A percentile compares a stretch with the other conserved stretches of the same genome.
Evolutionary conservation across 163 green algal species (phyloP).

Genomic region (Chloroidium sp.): DNA sequence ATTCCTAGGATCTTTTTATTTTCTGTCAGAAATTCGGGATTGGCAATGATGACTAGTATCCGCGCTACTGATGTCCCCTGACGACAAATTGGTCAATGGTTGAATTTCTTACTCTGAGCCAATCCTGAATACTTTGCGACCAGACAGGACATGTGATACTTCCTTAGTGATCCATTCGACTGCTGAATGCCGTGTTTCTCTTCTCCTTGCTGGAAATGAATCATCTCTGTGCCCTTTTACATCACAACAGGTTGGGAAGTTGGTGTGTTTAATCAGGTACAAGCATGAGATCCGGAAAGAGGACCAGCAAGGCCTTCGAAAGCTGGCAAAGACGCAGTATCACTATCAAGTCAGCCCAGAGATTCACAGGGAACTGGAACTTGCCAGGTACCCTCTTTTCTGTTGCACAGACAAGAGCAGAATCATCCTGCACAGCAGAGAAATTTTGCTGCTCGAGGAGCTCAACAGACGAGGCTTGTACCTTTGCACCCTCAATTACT

Average conservation of each 20-base stretch:
- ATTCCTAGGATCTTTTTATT: background rate
- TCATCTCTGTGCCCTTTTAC: too few species aligned
- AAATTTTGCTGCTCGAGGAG: background rate
- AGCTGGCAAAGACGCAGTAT: constrained; percentile 61
- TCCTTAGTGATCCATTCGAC: background rate
- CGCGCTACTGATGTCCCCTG: background rate
- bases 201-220: background rate
- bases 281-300: constrained; percentile 77
- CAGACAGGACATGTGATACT: too few species aligned
- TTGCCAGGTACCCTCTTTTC: constrained; percentile 12
- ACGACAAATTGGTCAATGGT: background rate
- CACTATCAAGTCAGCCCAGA: constrained; percentile 87
- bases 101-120: background rate
- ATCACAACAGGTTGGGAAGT: background rate
- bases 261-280: constrained; percentile 42
- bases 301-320: constrained; percentile 64
- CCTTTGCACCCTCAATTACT: too few species aligned
- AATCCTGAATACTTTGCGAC: background rate
- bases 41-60: background rate
- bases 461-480: background rate
- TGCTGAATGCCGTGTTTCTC: background rate
- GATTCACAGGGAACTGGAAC: constrained; percentile 76
- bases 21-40: background rate
- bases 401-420: constrained; percentile 9
- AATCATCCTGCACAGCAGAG: background rate